These are phyloP conservation scores for Sicyos baderoa DNA, from an alignment of 306 rosid species.

Conservation along the genomic window DNA sequence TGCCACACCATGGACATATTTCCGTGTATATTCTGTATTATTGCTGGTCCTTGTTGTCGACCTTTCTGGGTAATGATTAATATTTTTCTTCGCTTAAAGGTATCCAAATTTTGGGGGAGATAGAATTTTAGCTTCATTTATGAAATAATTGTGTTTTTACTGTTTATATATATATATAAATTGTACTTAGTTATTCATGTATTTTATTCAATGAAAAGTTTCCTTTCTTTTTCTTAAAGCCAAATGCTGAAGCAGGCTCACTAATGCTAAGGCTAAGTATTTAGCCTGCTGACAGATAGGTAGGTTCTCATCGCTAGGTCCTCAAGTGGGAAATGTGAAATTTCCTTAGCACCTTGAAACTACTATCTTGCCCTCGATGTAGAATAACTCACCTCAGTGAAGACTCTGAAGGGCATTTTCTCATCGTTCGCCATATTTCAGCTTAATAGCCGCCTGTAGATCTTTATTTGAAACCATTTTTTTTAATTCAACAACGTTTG, in stretches of 20 bases:
- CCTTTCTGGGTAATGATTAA: conserved; percentile 55
- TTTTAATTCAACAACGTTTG: no score
- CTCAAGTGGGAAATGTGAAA: background rate
- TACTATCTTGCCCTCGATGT: background rate
- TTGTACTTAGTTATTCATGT: background rate
- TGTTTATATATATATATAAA: background rate
- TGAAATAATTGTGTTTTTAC: background rate
- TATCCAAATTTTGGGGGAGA: background rate
- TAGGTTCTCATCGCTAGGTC: background rate
- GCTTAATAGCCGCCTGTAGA: background rate
- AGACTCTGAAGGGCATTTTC: background rate
- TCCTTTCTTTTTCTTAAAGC: no score
- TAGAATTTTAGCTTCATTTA: conserved; percentile 3
- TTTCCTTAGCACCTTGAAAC: background rate
- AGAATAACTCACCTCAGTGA: background rate
- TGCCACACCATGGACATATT: conserved; percentile 79
- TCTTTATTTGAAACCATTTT: no score
- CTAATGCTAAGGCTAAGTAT: background rate
- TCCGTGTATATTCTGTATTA: conserved; percentile 83
- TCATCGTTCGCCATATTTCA: background rate
- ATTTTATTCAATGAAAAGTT: background rate
- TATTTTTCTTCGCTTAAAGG: background rate
- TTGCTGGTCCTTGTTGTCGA: conserved; percentile 68
- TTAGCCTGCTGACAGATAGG: background rate
- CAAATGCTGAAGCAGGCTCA: background rate